Base-by-base conservation (phyloP, 1,284 basidiomycete genomes). In the Melampsora americana region DNA sequence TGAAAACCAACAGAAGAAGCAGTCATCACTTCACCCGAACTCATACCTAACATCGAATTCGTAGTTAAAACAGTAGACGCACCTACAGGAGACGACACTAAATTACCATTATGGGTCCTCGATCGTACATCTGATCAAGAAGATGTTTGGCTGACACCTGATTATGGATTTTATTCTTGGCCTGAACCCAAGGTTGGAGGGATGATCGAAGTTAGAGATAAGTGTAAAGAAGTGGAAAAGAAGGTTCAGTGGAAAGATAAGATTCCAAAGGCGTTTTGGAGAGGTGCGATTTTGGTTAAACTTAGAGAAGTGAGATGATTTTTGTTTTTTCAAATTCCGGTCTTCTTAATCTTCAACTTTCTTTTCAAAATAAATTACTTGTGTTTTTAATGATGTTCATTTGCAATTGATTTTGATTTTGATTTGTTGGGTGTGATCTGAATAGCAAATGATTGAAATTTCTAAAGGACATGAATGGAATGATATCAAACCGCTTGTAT, bases 131-230 rank as follows among this genome's bases (percentile, higher is more conserved):
- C 79, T 1, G 78, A 80, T 32, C 77, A 80, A 32, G 77, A 79
- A 18, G 81, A 82, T 50, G 73, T 82, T 2, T 82, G 81, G 81
- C 70, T 82, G 44, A 82, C 82, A 81, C 81, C 81, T 0, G 81
- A 82, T 67, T 82, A 81, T 60, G 81, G 79, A 2, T 82, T 79
- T 64, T 81, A 78, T 67, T 72, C 72, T 18, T 82, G 81, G 81
- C 81, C 81, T 6, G 81, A 82, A 39, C 71, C 71, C 1, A 74
- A 74, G 26, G 71, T 74, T 14, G 67, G 73, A 26, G 42, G 68
- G 23, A 68, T 48, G 79, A 46, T 77, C 23, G 67, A 77, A 44
- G 74, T 69, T 39, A 65, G 71, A 35, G 71, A 74, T 30, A 74
- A 74, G n/a, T 64, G 60, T 42, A 50, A 60, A 42, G 48, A 74